phyloP scores from a whole-genome alignment of 2,329 filamentous ascomycete species.

The Lasiodiplodia sp. region DNA sequence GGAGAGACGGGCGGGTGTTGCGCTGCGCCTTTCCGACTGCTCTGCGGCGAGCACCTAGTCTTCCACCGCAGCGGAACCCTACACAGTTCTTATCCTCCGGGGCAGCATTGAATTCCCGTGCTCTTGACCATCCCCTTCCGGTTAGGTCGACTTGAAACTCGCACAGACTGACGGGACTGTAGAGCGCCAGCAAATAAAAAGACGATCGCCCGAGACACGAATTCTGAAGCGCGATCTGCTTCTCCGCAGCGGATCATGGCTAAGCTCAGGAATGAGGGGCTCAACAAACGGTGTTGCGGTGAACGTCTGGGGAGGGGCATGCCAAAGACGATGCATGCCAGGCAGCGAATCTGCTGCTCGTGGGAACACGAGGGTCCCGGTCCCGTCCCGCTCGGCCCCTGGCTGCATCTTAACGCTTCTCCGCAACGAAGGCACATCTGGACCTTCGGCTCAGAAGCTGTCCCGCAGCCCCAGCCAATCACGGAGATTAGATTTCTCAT shows the following conservation, averaged over 20 bases:
- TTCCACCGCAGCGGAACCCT: too few relatives aligned
- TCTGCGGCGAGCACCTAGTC: background rate
- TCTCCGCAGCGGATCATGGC: background rate
- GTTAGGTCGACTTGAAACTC: background rate
- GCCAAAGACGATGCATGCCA: background rate
- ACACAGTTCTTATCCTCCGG: background rate
- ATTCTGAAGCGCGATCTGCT: background rate
- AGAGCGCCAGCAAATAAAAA: background rate
- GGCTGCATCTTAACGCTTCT: slow-evolving; percentile 9
- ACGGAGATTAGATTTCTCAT: slow-evolving; percentile 29
- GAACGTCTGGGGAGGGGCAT: background rate
- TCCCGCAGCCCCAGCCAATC: slow-evolving; percentile 13
- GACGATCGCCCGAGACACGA: background rate
- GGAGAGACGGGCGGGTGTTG: background rate
- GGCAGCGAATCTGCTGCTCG: background rate
- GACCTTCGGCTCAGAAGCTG: slow-evolving; percentile 5
- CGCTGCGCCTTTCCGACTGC: background rate
- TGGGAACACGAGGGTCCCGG: background rate
- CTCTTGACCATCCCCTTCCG: too few relatives aligned
- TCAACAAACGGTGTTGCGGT: slow-evolving; percentile 4
- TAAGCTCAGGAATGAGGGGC: background rate
- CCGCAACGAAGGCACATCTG: slow-evolving; percentile 1
- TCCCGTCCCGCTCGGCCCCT: background rate
- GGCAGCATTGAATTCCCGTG: background rate
- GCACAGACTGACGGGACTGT: background rate